Percentiles rank a stretch among this genome's conserved stretches.
These are phyloP conservation scores for Oryza officinalis DNA, from an alignment of 176 grass and related monocot species.

Conservation along the genomic window DNA sequence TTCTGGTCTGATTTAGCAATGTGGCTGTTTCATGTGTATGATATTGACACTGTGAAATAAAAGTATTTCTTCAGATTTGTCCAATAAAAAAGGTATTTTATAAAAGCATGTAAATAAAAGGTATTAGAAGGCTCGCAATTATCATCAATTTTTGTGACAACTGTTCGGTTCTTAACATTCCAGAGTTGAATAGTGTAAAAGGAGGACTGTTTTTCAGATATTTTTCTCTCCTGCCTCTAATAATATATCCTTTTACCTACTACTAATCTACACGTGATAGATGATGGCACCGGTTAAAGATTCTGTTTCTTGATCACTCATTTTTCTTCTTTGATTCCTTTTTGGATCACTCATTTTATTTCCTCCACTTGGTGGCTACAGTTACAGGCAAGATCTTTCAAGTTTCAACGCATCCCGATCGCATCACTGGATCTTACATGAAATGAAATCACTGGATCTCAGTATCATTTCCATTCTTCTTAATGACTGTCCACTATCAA, in stretches of 20 bases:
- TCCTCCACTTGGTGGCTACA: background rate
- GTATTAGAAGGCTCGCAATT: background rate
- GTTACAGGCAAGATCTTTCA: background rate
- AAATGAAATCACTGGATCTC: background rate
- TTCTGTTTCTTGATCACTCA: slow-evolving; percentile 5
- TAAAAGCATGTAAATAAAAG: background rate
- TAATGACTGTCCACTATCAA: background rate
- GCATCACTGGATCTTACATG: background rate
- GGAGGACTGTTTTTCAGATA: background rate
- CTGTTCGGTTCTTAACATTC: background rate
- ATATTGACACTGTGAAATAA: slow-evolving; percentile 1
- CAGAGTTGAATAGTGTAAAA: background rate
- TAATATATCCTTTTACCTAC: background rate
- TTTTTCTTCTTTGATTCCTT: background rate
- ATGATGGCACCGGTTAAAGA: slow-evolving; percentile 13
- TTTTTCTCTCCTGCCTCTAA: background rate
- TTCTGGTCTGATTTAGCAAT: background rate
- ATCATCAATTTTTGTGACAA: background rate
- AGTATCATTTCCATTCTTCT: background rate
- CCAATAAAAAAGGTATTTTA: background rate
- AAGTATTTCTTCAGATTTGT: background rate
- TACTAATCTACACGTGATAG: background rate
- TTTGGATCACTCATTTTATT: background rate
- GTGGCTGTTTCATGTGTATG: background rate
- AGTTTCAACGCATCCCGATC: background rate